These are phyloP conservation scores for Phytopythium kandeliae DNA, from an alignment of 352 stramenopile genomes.

Conservation along the genomic window DNA sequence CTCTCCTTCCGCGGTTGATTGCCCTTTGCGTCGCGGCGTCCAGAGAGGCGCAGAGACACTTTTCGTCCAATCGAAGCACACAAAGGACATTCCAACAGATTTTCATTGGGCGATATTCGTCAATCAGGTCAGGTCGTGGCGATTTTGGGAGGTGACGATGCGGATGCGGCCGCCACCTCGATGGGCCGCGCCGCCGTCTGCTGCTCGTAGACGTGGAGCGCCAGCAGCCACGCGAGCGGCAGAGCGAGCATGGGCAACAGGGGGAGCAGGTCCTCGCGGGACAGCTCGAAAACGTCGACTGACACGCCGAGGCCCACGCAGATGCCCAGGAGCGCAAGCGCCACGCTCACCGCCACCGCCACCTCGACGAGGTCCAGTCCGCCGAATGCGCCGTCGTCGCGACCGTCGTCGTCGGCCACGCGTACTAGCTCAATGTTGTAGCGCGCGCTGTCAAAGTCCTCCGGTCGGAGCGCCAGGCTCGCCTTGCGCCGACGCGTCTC, in stretches of 20 bases:
- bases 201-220: slow-evolving; percentile 46
- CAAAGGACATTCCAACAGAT: not conserved
- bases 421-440: slow-evolving; percentile 60
- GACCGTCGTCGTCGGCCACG: slow-evolving; percentile 11
- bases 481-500: not conserved
- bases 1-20: too few species aligned
- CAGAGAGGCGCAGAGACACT: too few species aligned
- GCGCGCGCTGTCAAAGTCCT: slow-evolving; percentile 61
- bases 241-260: slow-evolving; percentile 45
- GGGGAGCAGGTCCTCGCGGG: slow-evolving; percentile 23
- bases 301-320: slow-evolving; percentile 33
- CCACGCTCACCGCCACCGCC: slow-evolving; percentile 25
- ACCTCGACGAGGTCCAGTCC: slow-evolving; percentile 13
- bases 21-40: too few species aligned
- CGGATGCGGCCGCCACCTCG: not conserved
- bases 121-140: slow-evolving; percentile 7
- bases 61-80: slow-evolving; percentile 2
- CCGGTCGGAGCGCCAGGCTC: slow-evolving; percentile 21
- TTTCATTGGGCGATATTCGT: slow-evolving; percentile 8
- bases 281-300: slow-evolving; percentile 27
- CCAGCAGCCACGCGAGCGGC: slow-evolving; percentile 34
- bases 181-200: slow-evolving; percentile 4
- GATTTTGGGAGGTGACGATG: slow-evolving; percentile 25
- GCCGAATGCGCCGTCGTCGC: slow-evolving; percentile 6
- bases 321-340: slow-evolving; percentile 24